Evolutionary conservation across 108 stramenopile genomes (phyloP).

Genomic region (Cyclotella choctawhatcheeana): DNA sequence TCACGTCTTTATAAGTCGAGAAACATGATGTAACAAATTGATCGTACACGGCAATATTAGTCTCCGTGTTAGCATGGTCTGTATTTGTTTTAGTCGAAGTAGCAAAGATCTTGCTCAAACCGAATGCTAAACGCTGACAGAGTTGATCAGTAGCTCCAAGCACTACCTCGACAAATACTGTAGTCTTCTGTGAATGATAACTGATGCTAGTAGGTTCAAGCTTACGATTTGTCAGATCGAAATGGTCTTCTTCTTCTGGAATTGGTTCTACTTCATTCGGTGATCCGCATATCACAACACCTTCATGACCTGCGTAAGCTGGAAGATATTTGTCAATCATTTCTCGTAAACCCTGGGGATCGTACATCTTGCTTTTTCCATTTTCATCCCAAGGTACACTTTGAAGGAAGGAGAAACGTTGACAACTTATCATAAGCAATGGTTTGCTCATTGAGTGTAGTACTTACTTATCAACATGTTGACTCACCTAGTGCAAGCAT

Average conservation of each 20-base stretch:
- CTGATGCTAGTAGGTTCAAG: constrained; percentile 15
- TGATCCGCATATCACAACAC: constrained; percentile 40
- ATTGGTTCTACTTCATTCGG: constrained; percentile 48
- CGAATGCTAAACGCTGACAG: constrained; percentile 54
- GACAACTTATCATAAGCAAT: too few species aligned
- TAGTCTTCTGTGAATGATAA: constrained; percentile 28
- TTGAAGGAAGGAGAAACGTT: too few species aligned
- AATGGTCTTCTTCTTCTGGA: constrained; percentile 29
- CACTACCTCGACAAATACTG: constrained; percentile 36
- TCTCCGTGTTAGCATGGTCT: constrained; percentile 32
- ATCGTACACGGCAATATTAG: constrained; percentile 48
- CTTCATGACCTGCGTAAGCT: constrained; percentile 19
- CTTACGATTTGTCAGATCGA: constrained; percentile 36
- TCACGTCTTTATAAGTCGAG: constrained; percentile 46
- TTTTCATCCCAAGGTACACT: too few species aligned
- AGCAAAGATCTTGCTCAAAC: constrained; percentile 49
- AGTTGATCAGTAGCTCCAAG: constrained; percentile 52
- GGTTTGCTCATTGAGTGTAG: too few species aligned
- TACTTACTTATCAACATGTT: too few species aligned
- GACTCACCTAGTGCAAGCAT: too few species aligned
- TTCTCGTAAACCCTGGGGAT: background rate
- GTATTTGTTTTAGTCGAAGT: constrained; percentile 5
- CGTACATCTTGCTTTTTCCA: background rate
- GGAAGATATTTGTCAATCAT: constrained; percentile 26
- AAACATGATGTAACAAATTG: constrained; percentile 48